phyloP scores from a whole-genome alignment of 345 rosid species.

The Citrus trifoliata region DNA sequence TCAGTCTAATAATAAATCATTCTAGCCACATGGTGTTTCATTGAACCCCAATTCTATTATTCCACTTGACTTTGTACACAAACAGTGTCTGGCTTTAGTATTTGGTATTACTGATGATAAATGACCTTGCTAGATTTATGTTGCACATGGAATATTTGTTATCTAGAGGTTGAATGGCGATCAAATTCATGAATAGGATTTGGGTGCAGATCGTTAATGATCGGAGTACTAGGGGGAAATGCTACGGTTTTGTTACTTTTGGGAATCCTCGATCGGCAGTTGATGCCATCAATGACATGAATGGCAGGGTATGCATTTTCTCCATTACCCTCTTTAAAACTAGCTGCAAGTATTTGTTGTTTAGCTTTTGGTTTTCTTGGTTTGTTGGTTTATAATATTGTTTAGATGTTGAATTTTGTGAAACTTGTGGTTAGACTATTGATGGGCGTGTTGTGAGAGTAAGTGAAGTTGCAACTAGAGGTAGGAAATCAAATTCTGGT shows the following conservation, averaged over 20 bases:
- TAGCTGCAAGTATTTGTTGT: background rate
- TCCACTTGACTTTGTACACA: background rate
- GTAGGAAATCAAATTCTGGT: constrained; percentile 51
- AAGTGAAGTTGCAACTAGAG: constrained; percentile 68
- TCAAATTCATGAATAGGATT: background rate
- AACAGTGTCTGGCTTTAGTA: background rate
- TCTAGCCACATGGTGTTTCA: background rate
- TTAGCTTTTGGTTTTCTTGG: background rate
- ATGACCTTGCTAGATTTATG: background rate
- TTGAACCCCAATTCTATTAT: background rate
- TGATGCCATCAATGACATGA: constrained; percentile 83
- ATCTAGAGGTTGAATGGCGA: background rate
- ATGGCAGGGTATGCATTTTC: constrained; percentile 70
- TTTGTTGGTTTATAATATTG: constrained; percentile 6
- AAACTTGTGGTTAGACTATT: constrained; percentile 49
- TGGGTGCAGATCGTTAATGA: constrained; percentile 68
- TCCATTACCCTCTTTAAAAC: background rate
- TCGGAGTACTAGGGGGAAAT: constrained; percentile 64
- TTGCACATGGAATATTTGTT: background rate
- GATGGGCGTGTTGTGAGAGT: constrained; percentile 78
- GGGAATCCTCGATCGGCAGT: constrained; percentile 68
- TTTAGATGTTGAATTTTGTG: constrained; percentile 17
- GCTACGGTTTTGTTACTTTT: constrained; percentile 84
- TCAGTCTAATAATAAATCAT: background rate
- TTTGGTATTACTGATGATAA: no score